Percentiles rank a stretch among this genome's conserved stretches.
phyloP scores from a whole-genome alignment of 2,329 filamentous ascomycete genomes.

The Alternaria brassicae region DNA sequence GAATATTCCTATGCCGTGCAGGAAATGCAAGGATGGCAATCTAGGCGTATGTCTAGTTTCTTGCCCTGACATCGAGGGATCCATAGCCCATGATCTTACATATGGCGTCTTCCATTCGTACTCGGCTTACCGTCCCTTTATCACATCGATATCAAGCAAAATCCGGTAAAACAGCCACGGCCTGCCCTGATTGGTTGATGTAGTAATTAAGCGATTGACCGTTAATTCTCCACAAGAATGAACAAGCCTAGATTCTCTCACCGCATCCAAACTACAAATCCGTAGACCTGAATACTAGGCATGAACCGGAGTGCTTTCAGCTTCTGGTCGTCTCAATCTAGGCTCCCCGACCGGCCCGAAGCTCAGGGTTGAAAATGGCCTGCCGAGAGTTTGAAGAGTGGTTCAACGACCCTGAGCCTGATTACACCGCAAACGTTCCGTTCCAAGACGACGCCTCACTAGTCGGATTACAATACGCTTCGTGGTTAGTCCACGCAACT shows the following conservation, averaged over 20 bases:
- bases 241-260: slow-evolving; percentile 11
- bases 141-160: slow-evolving; percentile 1
- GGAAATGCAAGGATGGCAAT: slow-evolving; percentile 1
- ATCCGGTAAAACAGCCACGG: slow-evolving; percentile 14
- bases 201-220: slow-evolving; percentile 23
- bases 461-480: slow-evolving; percentile 10
- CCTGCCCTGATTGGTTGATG: slow-evolving; percentile 9
- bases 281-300: not conserved
- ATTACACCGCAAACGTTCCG: slow-evolving; percentile 17
- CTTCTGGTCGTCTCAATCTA: not conserved
- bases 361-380: slow-evolving; percentile 1
- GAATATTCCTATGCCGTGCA: not conserved
- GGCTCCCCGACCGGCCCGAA: slow-evolving; percentile 7
- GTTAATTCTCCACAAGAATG: slow-evolving; percentile 12
- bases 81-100: slow-evolving; percentile 7
- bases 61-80: slow-evolving; percentile 11
- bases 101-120: slow-evolving; percentile 9
- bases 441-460: slow-evolving; percentile 14
- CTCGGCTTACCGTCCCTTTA: slow-evolving; percentile 15
- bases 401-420: slow-evolving; percentile 15
- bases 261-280: slow-evolving; percentile 5
- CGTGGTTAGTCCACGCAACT: slow-evolving; percentile 14
- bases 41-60: not conserved
- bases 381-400: slow-evolving; percentile 12
- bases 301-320: not conserved